A percentile compares a stretch with the other conserved stretches of the same genome.
These are phyloP conservation scores for Suhomyces sp. DNA, from an alignment of 805 yeast genomes.

Conservation along the genomic window DNA sequence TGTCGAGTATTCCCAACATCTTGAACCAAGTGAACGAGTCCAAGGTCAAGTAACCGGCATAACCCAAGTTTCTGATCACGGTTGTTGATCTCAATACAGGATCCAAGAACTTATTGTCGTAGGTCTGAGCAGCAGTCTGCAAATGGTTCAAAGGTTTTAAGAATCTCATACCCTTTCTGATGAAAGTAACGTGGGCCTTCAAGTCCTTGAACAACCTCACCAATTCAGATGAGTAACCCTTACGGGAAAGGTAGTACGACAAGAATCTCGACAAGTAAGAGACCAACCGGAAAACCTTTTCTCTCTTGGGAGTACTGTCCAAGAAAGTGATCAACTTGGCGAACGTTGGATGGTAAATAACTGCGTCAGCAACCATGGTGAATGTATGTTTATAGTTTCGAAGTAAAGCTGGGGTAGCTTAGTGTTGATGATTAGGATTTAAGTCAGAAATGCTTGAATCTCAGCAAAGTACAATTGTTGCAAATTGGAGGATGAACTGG, in stretches of 20 bases:
- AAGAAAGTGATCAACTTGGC: conserved; percentile 60
- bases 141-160: conserved; percentile 77
- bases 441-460: too few species aligned
- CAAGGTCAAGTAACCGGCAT: conserved; percentile 59
- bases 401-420: too few species aligned
- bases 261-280: conserved; percentile 81
- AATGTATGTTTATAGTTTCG: too few species aligned
- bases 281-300: conserved; percentile 72
- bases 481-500: too few species aligned
- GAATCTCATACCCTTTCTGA: conserved; percentile 82
- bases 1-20: conserved; percentile 54
- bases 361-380: conserved; percentile 63
- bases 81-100: conserved; percentile 53
- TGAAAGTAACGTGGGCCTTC: conserved; percentile 60
- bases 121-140: conserved; percentile 64
- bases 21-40: conserved; percentile 65
- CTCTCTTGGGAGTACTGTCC: conserved; percentile 72
- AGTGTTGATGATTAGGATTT: too few species aligned
- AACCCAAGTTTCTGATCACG: conserved; percentile 57
- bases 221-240: conserved; percentile 50
- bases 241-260: conserved; percentile 56
- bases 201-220: conserved; percentile 53
- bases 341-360: conserved; percentile 73
- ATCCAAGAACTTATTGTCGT: conserved; percentile 69
- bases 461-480: too few species aligned